A percentile compares a stretch with the other conserved stretches of the same genome.
phyloP scores from a whole-genome alignment of 75 land plant genomes.

The Cryptomeria japonica region DNA sequence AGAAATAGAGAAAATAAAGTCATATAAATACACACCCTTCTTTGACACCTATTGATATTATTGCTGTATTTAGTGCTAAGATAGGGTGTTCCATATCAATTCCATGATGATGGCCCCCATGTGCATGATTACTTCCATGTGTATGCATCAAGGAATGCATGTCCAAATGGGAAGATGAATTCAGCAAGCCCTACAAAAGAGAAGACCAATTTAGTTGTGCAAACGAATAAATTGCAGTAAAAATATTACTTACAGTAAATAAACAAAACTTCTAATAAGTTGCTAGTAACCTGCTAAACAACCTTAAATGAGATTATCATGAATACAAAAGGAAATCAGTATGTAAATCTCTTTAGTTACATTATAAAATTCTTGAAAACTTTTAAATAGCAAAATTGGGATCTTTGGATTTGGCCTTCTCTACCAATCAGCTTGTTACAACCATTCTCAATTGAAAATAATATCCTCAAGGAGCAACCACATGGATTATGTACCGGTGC shows the following conservation, averaged over 20 bases:
- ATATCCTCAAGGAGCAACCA: background rate
- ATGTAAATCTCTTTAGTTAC: background rate
- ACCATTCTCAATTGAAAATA: background rate
- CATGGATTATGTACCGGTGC: background rate
- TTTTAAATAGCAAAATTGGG: background rate
- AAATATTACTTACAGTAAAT: background rate
- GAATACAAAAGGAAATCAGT: background rate
- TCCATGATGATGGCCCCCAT: constrained; percentile 76
- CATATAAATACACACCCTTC: constrained; percentile 65
- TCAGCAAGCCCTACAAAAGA: constrained; percentile 48
- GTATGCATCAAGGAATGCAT: constrained; percentile 29
- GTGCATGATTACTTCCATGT: constrained; percentile 48
- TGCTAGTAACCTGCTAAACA: background rate
- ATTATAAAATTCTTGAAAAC: background rate
- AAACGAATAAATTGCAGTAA: background rate
- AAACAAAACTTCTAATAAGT: background rate
- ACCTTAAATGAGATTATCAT: background rate
- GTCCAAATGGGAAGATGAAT: constrained; percentile 36
- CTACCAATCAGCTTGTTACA: background rate
- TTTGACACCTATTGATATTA: constrained; percentile 72
- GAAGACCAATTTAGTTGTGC: background rate
- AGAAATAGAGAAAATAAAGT: background rate
- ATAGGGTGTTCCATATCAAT: constrained; percentile 82
- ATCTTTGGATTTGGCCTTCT: background rate
- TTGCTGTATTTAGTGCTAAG: constrained; percentile 78